Evolutionary conservation across 441 rosid species (phyloP).

Genomic region (Viola pubescens): DNA sequence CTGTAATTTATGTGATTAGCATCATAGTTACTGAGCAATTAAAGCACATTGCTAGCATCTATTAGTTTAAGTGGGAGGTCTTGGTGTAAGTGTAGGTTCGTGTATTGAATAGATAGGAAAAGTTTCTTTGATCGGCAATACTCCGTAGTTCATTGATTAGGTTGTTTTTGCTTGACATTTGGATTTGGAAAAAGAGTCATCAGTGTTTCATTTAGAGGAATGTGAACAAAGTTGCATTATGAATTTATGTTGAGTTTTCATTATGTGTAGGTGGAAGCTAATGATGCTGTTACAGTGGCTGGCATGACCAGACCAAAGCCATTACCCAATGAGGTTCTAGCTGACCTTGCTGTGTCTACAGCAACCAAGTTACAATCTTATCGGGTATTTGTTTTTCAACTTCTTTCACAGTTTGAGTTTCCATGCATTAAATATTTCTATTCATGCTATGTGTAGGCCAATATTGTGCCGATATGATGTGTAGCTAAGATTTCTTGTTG

Average conservation of each 20-base stretch:
- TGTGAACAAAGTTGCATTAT: conserved; percentile 1
- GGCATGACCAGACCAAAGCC: conserved; percentile 79
- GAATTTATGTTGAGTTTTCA: conserved; percentile 7
- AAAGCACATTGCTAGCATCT: too few relatives aligned
- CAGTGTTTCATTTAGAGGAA: neutral
- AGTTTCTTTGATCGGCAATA: too few relatives aligned
- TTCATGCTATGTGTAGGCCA: neutral
- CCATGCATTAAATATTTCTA: neutral
- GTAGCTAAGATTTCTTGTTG: neutral
- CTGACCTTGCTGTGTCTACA: conserved; percentile 77
- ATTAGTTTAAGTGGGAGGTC: too few relatives aligned
- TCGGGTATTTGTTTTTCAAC: conserved; percentile 38
- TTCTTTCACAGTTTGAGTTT: neutral
- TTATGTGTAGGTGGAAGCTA: conserved; percentile 61
- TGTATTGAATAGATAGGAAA: too few relatives aligned
- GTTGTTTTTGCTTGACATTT: neutral
- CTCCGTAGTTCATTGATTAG: neutral
- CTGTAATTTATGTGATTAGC: too few relatives aligned
- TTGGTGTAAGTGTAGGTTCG: too few relatives aligned
- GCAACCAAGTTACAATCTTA: conserved; percentile 88
- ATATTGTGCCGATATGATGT: neutral
- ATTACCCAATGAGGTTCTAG: conserved; percentile 55
- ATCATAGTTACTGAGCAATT: too few relatives aligned
- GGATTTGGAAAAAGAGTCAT: neutral
- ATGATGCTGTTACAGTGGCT: conserved; percentile 85